A percentile compares a stretch with the other conserved stretches of the same genome.
Conservation (phyloP, 2,329 filamentous ascomycete species). For the Ophiosphaerella narmari region DNA sequence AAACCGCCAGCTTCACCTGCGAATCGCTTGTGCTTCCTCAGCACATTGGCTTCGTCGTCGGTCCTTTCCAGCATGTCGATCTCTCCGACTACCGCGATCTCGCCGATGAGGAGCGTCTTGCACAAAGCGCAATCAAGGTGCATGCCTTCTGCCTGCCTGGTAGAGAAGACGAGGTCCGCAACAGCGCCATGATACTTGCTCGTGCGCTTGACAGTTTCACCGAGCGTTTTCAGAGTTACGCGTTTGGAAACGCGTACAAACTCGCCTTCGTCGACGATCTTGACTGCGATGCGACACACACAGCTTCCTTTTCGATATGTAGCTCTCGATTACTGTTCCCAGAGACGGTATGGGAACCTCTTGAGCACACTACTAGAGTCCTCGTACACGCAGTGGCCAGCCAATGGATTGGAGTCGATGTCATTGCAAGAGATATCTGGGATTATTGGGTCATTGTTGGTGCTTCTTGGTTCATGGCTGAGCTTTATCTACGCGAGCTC, state of each 20-base stretch:
- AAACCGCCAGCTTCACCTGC: slow-evolving; percentile 84
- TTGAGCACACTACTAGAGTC: slow-evolving; percentile 78
- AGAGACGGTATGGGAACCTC: slow-evolving; percentile 80
- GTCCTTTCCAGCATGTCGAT: slow-evolving; percentile 93
- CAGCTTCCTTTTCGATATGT: slow-evolving; percentile 84
- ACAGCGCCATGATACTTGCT: slow-evolving; percentile 84
- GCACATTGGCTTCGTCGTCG: slow-evolving; percentile 91
- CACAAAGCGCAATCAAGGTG: slow-evolving; percentile 83
- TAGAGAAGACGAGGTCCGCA: slow-evolving; percentile 78
- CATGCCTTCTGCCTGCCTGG: slow-evolving; percentile 90
- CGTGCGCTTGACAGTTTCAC: slow-evolving; percentile 88
- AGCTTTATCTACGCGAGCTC: slow-evolving; percentile 85
- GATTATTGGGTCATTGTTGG: slow-evolving; percentile 92
- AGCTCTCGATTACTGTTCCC: slow-evolving; percentile 86
- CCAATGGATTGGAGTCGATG: slow-evolving; percentile 93
- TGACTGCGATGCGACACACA: slow-evolving; percentile 71
- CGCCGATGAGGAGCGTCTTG: slow-evolving; percentile 89
- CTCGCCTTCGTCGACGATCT: slow-evolving; percentile 94
- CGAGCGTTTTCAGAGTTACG: slow-evolving; percentile 85
- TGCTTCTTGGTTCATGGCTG: slow-evolving; percentile 92
- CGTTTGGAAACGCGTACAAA: slow-evolving; percentile 84
- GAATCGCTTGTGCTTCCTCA: slow-evolving; percentile 72
- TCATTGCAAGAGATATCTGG: slow-evolving; percentile 77
- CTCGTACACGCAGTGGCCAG: slow-evolving; percentile 83
- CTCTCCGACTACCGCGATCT: slow-evolving; percentile 86